Evolutionary conservation across 305 asterid species (phyloP).

Genomic region (Plantago coronopus): DNA sequence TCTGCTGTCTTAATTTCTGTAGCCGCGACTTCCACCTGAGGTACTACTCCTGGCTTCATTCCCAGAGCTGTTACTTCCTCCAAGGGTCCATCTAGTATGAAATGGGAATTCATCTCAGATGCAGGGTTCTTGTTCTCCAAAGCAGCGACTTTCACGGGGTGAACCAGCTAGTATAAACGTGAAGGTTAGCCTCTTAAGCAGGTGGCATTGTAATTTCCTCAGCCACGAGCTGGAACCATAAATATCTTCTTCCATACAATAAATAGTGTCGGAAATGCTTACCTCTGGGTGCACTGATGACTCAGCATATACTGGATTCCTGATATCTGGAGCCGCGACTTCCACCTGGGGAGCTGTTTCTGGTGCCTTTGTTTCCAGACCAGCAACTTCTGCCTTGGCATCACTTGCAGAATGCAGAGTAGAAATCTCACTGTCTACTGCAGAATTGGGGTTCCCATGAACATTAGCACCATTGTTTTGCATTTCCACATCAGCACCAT

Average conservation of each 20-base stretch:
- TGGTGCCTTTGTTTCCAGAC: slow-evolving; percentile 37
- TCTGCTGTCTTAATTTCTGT: slow-evolving; percentile 20
- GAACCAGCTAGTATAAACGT: not conserved
- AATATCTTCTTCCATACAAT: no score
- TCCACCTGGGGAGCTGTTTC: slow-evolving; percentile 9
- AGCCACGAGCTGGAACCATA: not conserved
- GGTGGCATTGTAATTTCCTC: not conserved
- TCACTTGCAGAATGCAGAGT: slow-evolving; percentile 33
- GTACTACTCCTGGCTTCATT: no score
- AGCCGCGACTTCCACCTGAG: slow-evolving; percentile 19
- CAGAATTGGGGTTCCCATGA: slow-evolving; percentile 35
- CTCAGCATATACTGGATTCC: slow-evolving; percentile 31
- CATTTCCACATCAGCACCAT: slow-evolving; percentile 28
- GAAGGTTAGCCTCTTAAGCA: slow-evolving; percentile 7
- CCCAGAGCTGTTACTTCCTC: no score
- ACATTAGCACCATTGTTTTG: slow-evolving; percentile 37
- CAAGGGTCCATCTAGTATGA: no score
- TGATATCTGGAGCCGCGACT: slow-evolving; percentile 35
- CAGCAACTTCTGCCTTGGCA: slow-evolving; percentile 24
- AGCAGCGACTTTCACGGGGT: slow-evolving; percentile 18
- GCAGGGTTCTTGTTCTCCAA: slow-evolving; percentile 21
- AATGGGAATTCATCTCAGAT: not conserved
- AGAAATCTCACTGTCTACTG: slow-evolving; percentile 33
- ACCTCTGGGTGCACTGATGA: slow-evolving; percentile 56
- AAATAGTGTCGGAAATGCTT: slow-evolving; percentile 16